These are phyloP conservation scores for Picocystis sp. DNA, from an alignment of 163 green algal genomes.

Conservation along the genomic window DNA sequence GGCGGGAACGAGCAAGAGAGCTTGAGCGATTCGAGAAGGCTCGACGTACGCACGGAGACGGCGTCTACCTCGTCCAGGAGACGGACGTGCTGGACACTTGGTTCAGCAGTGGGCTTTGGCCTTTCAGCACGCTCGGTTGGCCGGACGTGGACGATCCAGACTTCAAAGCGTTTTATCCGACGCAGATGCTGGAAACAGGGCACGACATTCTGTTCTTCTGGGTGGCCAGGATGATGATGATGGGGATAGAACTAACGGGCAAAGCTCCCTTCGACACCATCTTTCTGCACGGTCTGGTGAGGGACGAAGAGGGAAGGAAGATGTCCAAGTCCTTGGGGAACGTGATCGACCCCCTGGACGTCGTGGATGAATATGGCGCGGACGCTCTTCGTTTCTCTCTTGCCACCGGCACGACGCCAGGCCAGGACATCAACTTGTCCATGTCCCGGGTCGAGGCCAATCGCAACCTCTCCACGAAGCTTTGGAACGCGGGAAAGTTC, in stretches of 20 bases:
- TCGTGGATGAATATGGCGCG: constrained; percentile 55
- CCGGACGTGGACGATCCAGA: constrained; percentile 44
- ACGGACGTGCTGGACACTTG: constrained; percentile 96
- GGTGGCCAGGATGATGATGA: constrained; percentile 99
- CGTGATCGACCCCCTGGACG: constrained; percentile 82
- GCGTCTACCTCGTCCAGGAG: constrained; percentile 44
- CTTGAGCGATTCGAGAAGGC: constrained; percentile 41
- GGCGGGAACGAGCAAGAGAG: constrained; percentile 60
- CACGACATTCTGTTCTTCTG: constrained; percentile 99
- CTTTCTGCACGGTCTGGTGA: constrained; percentile 90
- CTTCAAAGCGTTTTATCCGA: constrained; percentile 63
- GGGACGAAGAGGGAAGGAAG: constrained; percentile 24
- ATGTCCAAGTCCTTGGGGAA: constrained; percentile 15
- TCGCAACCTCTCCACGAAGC: constrained; percentile 96
- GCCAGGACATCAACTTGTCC: constrained; percentile 92
- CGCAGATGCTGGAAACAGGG: constrained; percentile 81
- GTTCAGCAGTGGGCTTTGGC: constrained; percentile 94
- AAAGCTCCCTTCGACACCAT: constrained; percentile 75
- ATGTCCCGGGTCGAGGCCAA: constrained; percentile 67
- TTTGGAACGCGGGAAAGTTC: constrained; percentile 97
- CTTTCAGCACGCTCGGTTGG: constrained; percentile 90
- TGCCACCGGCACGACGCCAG: constrained; percentile 58
- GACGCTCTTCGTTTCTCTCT: constrained; percentile 89
- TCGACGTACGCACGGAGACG: constrained; percentile 13
- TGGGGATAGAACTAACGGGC: constrained; percentile 83